Evolutionary conservation across 805 yeast genomes (phyloP), one percentile per base, ranked within the genome.

Genomic region (Wickerhamomyces canadensis): DNA sequence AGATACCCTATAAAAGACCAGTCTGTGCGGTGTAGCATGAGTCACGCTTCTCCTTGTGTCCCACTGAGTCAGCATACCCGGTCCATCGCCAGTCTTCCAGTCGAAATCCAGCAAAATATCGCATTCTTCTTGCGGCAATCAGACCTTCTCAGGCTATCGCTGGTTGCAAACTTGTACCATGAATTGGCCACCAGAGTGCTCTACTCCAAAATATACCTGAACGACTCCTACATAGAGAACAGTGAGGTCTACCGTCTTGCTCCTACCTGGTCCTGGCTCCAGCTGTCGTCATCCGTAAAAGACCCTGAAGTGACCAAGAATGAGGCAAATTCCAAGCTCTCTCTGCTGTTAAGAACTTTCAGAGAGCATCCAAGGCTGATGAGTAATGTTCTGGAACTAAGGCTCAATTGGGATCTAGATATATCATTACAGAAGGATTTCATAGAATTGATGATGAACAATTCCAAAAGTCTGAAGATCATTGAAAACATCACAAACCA

Each of bases 361-460:
- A 31, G 43, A 10, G 42, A 48, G 19, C 58, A 58, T 34, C 22
- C 27, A 3, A 9, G 19, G 8, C 40, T 43, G 1, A 51, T 55
- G 11, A 48, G 54, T 14, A 43, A 57, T 18, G 57, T 67, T 4
- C 54, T 54, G 22, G 65, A 68, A 58, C 57, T 67, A 4, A 46
- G 72, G 36, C 53, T 67, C 27, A 67, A 66, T 42, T 67, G 72
- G 72, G 72, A 67, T 48, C 45, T 66, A 21, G 60, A 61, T 35
- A 37, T 60, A 2, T 30, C 28, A 1, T 36, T 55, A 12, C 71
- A 66, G 42, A 51, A 39, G 31, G 35, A 39, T 14, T 52, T 67
- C n/a, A 36, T 66, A 4, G 36, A 38, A 4, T 24, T 57, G 4
- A 34, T 66, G 10, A 52, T 64, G 18, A 39, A 47, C 5, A 37